These are phyloP conservation scores for Meredithiella fracta DNA, from an alignment of 2,329 filamentous ascomycete species.

Conservation along the genomic window DNA sequence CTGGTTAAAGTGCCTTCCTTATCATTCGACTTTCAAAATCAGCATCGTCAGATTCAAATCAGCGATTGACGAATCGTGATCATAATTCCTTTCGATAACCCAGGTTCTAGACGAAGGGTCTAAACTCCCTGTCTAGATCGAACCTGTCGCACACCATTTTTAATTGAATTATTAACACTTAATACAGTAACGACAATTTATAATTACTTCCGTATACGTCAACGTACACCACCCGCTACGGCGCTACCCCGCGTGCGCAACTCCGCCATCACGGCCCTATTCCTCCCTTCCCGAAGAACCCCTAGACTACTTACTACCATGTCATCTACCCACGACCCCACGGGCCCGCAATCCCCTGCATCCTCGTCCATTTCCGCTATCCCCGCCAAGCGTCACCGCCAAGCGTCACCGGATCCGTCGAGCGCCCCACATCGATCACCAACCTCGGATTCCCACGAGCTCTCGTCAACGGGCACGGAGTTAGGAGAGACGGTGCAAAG, in stretches of 20 bases:
- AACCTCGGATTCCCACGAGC: not conserved
- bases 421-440: not conserved
- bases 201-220: too few species aligned
- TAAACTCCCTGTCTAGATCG: not conserved
- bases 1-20: not conserved
- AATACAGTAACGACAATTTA: too few species aligned
- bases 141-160: not conserved
- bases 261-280: too few species aligned
- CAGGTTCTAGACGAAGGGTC: not conserved
- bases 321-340: not conserved
- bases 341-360: not conserved
- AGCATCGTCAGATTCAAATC: not conserved
- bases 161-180: too few species aligned
- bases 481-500: not conserved
- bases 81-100: not conserved
- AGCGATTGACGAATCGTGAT: not conserved
- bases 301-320: not conserved
- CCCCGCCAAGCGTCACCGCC: slow-evolving; percentile 41
- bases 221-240: too few species aligned
- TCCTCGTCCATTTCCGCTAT: slow-evolving; percentile 18
- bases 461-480: not conserved
- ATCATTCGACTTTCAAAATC: slow-evolving; percentile 7
- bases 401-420: slow-evolving; percentile 31
- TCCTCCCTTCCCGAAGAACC: too few species aligned
- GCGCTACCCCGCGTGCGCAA: too few species aligned